Conservation (phyloP, 2,329 filamentous ascomycete genomes). For the Dothiorella sarmentorum region DNA sequence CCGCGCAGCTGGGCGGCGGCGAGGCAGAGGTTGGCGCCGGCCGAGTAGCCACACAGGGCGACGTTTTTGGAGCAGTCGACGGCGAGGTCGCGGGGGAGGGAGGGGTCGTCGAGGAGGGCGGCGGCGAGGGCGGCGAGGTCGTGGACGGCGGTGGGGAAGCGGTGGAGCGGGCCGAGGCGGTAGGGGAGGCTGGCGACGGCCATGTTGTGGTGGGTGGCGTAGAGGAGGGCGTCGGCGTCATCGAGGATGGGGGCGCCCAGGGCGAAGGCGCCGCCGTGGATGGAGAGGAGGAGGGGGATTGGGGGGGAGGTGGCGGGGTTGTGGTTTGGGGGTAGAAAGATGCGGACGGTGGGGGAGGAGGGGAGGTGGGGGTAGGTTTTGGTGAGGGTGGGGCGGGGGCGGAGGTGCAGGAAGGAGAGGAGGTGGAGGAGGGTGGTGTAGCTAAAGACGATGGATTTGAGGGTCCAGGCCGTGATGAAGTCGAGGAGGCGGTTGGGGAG, state of each 20-base stretch:
- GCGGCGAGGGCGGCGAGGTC: constrained; percentile 47
- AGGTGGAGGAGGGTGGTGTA: background rate
- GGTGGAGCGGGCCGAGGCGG: constrained; percentile 43
- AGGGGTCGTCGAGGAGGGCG: constrained; percentile 42
- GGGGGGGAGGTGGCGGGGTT: background rate
- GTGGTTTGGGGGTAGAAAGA: constrained; percentile 10
- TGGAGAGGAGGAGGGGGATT: constrained; percentile 46
- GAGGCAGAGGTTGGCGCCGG: constrained; percentile 50
- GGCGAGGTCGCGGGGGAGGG: constrained; percentile 39
- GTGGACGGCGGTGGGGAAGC: constrained; percentile 45
- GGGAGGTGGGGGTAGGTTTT: constrained; percentile 6
- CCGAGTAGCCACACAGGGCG: constrained; percentile 49
- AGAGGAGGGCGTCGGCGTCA: constrained; percentile 47
- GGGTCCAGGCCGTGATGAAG: background rate
- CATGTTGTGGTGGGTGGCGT: constrained; percentile 40
- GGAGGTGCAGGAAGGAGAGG: constrained; percentile 2
- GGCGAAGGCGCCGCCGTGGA: constrained; percentile 53
- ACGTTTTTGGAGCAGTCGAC: constrained; percentile 45
- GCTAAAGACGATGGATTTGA: background rate
- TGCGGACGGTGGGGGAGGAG: background rate
- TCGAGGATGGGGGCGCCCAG: constrained; percentile 44
- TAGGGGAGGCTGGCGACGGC: constrained; percentile 51
- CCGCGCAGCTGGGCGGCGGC: constrained; percentile 40
- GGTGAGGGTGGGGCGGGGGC: constrained; percentile 7
- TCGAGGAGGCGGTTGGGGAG: background rate